Percentiles rank a stretch among this genome's conserved stretches.
These are phyloP conservation scores for Fusarium brachygibbosum DNA, from an alignment of 2,329 filamentous ascomycete species.

Conservation along the genomic window DNA sequence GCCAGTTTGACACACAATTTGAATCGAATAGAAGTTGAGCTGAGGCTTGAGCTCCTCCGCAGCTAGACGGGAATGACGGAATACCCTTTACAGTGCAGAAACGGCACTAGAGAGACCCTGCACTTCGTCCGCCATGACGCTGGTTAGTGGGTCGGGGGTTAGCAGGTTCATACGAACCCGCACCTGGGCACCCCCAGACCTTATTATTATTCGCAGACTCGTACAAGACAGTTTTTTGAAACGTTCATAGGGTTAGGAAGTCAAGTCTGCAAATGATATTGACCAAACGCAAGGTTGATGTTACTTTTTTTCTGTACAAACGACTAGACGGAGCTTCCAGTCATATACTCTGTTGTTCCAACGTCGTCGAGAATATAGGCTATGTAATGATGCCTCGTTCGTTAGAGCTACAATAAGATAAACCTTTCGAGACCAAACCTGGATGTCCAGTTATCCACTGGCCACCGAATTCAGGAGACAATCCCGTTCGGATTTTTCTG, in stretches of 20 bases:
- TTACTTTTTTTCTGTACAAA: neutral
- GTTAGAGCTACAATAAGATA: neutral
- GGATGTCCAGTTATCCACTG: neutral
- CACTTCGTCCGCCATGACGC: constrained; percentile 37
- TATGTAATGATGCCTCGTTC: neutral
- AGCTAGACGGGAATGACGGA: constrained; percentile 30
- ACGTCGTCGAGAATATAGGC: neutral
- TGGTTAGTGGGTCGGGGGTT: constrained; percentile 21
- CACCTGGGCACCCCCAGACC: neutral
- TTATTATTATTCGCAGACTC: neutral
- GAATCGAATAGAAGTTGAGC: constrained; percentile 21
- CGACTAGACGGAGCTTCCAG: neutral
- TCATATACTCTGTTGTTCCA: neutral
- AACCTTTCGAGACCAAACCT: neutral
- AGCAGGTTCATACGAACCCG: constrained; percentile 1
- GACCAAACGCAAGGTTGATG: neutral
- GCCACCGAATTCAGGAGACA: neutral
- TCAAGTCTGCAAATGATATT: neutral
- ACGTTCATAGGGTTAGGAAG: neutral
- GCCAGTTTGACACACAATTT: constrained; percentile 15
- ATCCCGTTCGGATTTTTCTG: neutral
- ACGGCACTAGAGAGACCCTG: constrained; percentile 31
- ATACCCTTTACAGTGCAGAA: constrained; percentile 4
- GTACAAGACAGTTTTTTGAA: constrained; percentile 3
- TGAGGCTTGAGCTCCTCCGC: constrained; percentile 30